Percentiles rank a stretch among this genome's conserved stretches.
Evolutionary conservation across 2,329 filamentous ascomycete species (phyloP).

Genomic region (Fusarium nanum): DNA sequence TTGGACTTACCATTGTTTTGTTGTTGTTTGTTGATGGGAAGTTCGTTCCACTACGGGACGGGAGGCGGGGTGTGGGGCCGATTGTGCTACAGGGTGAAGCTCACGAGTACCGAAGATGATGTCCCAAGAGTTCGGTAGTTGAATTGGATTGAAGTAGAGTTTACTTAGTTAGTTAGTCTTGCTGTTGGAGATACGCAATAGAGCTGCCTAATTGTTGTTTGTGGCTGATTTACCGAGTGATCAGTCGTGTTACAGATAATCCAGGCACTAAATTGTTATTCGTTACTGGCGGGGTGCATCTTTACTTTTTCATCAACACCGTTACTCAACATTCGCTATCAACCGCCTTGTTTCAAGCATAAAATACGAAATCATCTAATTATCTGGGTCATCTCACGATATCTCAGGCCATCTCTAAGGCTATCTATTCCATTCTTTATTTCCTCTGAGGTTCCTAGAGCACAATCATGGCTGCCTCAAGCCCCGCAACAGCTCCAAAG

Average conservation of each 20-base stretch:
- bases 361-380: background rate
- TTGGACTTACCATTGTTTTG: background rate
- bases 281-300: background rate
- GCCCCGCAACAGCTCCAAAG: background rate
- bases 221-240: background rate
- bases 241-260: background rate
- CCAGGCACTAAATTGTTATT: background rate
- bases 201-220: background rate
- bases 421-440: background rate
- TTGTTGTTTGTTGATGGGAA: slow-evolving; percentile 27
- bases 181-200: background rate
- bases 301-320: slow-evolving; percentile 10
- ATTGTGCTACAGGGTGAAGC: background rate
- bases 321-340: background rate
- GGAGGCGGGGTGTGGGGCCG: slow-evolving; percentile 35
- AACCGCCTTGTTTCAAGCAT: background rate
- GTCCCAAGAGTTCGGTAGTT: background rate
- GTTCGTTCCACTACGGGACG: slow-evolving; percentile 19
- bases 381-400: too few species aligned
- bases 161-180: background rate
- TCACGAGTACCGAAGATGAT: background rate
- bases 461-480: slow-evolving; percentile 1
- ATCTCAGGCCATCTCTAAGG: background rate
- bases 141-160: background rate
- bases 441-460: background rate